Percentiles rank a stretch among this genome's conserved stretches.
phyloP scores from a whole-genome alignment of 768 basidiomycete genomes.

The Russula lepida region DNA sequence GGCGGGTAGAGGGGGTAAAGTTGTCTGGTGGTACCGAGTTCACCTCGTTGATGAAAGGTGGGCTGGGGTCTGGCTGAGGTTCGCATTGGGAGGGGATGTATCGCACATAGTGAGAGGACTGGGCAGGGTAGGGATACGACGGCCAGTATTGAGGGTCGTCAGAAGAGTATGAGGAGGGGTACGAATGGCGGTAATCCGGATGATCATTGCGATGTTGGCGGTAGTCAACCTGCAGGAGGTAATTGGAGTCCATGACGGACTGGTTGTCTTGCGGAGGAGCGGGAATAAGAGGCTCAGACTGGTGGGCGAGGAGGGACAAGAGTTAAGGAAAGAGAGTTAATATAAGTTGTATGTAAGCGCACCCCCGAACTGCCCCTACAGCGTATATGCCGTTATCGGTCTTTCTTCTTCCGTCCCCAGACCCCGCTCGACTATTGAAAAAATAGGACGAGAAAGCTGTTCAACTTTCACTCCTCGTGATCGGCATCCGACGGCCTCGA shows the following conservation, averaged over 20 bases:
- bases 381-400: neutral
- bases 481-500: neutral
- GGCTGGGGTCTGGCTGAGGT: neutral
- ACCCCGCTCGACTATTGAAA: no score
- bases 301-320: neutral
- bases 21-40: neutral
- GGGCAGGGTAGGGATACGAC: constrained; percentile 4
- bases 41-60: constrained; percentile 1
- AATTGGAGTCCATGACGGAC: constrained; percentile 8
- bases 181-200: constrained; percentile 1
- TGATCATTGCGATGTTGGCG: constrained; percentile 6
- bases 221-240: constrained; percentile 10
- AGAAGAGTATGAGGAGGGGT: constrained; percentile 1
- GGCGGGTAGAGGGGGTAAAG: neutral
- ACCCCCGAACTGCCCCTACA: neutral
- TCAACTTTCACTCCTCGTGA: neutral
- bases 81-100: constrained; percentile 13
- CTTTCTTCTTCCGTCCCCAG: neutral
- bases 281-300: neutral
- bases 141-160: constrained; percentile 15
- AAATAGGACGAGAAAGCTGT: neutral
- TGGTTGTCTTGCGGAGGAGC: neutral
- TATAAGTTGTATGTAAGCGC: neutral
- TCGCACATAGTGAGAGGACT: neutral
- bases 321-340: neutral